Evolutionary conservation across 2,329 filamentous ascomycete species (phyloP).

Genomic region (Hypoxylon sp.): DNA sequence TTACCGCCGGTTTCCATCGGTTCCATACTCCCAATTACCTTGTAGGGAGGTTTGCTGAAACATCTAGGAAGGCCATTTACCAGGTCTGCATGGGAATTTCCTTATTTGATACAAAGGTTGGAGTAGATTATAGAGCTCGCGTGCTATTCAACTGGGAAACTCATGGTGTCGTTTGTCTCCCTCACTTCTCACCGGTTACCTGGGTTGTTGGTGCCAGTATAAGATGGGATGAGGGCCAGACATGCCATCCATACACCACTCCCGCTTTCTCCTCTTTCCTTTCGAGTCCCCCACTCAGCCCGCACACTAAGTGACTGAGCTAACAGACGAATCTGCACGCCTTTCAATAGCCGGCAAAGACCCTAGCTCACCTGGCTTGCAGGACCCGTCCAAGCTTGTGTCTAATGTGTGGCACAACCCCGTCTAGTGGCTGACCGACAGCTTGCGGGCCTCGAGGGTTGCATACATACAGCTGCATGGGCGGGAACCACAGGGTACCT

Average conservation of each 20-base stretch:
- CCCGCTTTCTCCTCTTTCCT: conserved; percentile 1
- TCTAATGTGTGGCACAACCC: conserved; percentile 22
- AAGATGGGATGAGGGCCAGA: conserved; percentile 18
- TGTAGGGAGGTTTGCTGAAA: conserved; percentile 26
- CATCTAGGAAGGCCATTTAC: background rate
- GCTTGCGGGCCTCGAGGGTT: conserved; percentile 28
- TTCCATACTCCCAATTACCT: background rate
- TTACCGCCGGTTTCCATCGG: conserved; percentile 18
- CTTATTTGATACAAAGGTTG: background rate
- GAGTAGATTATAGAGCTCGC: background rate
- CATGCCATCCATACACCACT: background rate
- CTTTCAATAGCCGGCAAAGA: conserved; percentile 25
- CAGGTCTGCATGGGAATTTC: background rate
- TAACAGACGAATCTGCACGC: conserved; percentile 12
- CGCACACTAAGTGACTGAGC: conserved; percentile 19
- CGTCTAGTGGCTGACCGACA: conserved; percentile 29
- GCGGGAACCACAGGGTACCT: conserved; percentile 14
- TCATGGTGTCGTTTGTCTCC: background rate
- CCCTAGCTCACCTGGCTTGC: conserved; percentile 20
- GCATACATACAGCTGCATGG: conserved; percentile 42
- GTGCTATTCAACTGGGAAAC: background rate
- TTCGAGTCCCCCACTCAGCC: conserved; percentile 19
- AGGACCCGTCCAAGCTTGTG: conserved; percentile 24
- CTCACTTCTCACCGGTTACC: background rate
- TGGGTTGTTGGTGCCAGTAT: conserved; percentile 21